Conservation (phyloP, 2,329 filamentous ascomycete species). For the Orbilia oligospora region DNA sequence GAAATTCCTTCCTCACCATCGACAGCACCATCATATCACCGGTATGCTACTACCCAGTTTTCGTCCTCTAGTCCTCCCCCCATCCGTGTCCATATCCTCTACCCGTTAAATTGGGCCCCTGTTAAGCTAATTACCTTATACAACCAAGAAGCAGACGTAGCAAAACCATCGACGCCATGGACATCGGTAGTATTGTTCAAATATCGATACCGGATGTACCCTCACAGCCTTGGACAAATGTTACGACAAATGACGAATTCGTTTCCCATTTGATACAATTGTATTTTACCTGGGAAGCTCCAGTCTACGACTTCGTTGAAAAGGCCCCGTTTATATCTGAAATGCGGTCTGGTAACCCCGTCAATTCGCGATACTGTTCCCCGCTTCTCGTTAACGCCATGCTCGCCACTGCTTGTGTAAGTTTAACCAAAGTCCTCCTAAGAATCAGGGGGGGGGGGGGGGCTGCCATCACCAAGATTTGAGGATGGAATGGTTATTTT, state of each 20-base stretch:
- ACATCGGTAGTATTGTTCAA: constrained; percentile 52
- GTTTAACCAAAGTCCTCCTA: constrained; percentile 1
- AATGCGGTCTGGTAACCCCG: constrained; percentile 28
- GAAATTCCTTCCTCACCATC: background rate
- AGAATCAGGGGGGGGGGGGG: background rate
- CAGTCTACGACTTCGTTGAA: constrained; percentile 50
- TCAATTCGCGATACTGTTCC: constrained; percentile 44
- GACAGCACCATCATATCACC: constrained; percentile 13
- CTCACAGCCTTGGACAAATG: constrained; percentile 54
- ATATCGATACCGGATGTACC: constrained; percentile 49
- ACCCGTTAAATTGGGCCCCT: background rate
- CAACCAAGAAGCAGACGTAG: constrained; percentile 8
- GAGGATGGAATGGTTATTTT: background rate
- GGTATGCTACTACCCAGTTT: constrained; percentile 21
- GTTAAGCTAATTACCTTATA: background rate
- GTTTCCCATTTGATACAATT: constrained; percentile 56
- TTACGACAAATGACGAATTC: constrained; percentile 48
- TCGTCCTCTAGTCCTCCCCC: background rate
- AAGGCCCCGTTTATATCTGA: constrained; percentile 42
- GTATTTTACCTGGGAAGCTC: constrained; percentile 54
- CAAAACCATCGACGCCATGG: constrained; percentile 44
- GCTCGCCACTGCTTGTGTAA: constrained; percentile 46
- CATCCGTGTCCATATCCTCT: background rate
- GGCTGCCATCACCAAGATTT: background rate
- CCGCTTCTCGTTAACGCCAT: constrained; percentile 46